Conservation (phyloP, 2,329 filamentous ascomycete genomes). For the Raffaelea deltoideospora region DNA sequence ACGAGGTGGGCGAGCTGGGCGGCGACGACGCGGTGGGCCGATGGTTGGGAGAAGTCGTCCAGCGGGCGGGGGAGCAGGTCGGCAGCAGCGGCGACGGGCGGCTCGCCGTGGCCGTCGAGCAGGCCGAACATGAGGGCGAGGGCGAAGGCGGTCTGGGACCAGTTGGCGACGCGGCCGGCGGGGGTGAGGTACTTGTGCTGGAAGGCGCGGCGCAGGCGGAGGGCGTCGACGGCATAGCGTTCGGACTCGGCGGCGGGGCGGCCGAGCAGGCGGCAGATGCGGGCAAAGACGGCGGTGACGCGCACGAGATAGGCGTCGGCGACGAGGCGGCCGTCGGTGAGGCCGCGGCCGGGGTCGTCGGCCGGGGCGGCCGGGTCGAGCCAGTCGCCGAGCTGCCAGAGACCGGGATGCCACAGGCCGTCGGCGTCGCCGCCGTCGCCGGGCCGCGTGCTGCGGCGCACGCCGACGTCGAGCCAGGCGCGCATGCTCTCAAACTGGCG, state of each 20-base stretch:
- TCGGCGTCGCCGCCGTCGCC: too few species aligned
- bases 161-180: constrained; percentile 9
- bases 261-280: too few species aligned
- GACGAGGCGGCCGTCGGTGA: constrained; percentile 19
- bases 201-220: constrained; percentile 11
- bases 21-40: neutral
- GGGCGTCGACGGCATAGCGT: constrained; percentile 10
- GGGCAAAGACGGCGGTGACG: constrained; percentile 17
- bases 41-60: too few species aligned
- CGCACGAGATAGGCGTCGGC: constrained; percentile 23
- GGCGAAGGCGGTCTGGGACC: constrained; percentile 15
- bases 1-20: constrained; percentile 2
- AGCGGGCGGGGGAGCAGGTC: too few species aligned
- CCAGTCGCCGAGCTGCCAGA: constrained; percentile 24
- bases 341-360: constrained; percentile 15
- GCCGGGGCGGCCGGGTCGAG: constrained; percentile 23
- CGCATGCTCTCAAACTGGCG: constrained; percentile 14
- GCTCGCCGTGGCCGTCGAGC: neutral
- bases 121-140: constrained; percentile 14
- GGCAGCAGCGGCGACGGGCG: constrained; percentile 6
- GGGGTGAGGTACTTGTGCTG: constrained; percentile 13
- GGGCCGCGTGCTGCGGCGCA: constrained; percentile 10
- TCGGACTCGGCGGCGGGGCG: neutral
- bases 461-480: constrained; percentile 13
- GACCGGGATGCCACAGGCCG: constrained; percentile 18